Evolutionary conservation across 2,329 filamentous ascomycete genomes (phyloP), one percentile per base, ranked within the genome.

Genomic region (Trichoderma aggressivum): DNA sequence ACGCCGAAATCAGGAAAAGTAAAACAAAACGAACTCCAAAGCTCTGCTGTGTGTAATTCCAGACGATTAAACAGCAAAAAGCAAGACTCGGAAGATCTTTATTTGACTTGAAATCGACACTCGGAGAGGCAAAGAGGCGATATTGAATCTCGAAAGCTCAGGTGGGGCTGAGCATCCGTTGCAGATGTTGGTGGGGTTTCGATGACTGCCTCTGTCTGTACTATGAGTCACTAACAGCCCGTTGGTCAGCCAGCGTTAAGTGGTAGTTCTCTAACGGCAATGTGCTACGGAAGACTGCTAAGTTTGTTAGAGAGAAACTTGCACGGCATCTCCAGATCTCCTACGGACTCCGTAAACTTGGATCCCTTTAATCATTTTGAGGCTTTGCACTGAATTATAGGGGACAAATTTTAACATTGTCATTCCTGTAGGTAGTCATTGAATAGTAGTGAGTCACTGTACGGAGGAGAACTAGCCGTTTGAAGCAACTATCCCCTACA

Each of bases 361-460:
- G 56, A 68, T 59, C 36, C 21, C 7, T 16, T 60, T 36, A n/a
- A n/a, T n/a, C n/a, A 36, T 69, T 50, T 53, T 8, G 28, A 69
- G 21, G 21, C 43, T 65, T 55, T 36, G 28, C 43, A 5, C 26
- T 32, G 30, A 34, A 26, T n/a, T 21, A 24, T 32, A 28, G 26
- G n/a, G 16, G 34, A 34, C 30, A 24, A 18, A 24, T 21, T 18
- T 60, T 34, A 36, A 26, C 56, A 36, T 61, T 21, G 30, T 61
- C 65, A 69, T 18, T 16, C 21, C 43, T 39, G 39, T n/a, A 61
- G 65, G 39, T n/a, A 61, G 65, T 69, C 65, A 69, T 69, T 12
- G 1, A 18, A 26, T 39, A 1, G 0, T 8, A 16, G 28, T 69
- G 65, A 69, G 65, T 69, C 65, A 69, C 55, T n/a, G 24, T 26